Base-by-base conservation (phyloP, 257 asterid genomes). In the Oldenlandia corymbosa region DNA sequence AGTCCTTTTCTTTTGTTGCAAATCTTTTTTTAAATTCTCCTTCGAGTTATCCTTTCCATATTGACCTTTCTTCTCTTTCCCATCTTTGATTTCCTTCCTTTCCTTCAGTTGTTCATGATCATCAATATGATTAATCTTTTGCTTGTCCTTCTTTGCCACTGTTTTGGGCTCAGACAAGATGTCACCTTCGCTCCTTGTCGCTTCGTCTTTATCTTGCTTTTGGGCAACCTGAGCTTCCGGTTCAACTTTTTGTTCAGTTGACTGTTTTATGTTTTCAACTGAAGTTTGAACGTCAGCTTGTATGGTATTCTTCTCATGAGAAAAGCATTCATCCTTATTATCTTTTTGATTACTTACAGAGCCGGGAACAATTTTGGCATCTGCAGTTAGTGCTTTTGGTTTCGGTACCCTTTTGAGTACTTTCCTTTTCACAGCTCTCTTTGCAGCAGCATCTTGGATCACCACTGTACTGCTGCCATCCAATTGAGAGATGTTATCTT, bases 381-480 rank as follows among this genome's bases (percentile, higher is more conserved):
- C 93, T 30, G 68, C 79, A 46, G 85, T 20, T 50, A 54, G 49
- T 47, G 74, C 76, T 75, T 93, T 90, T 76, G 68, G 80, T 75
- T 90, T 90, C 5, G 84, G 79, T 61, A 93, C 87, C 74, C 83
- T 84, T 78, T 75, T 87, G 66, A 92, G 66, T 34, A 89, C 71
- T 84, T 92, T 89, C 73, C 81, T 87, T 79, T 87, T 89, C 32
- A 84, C 75, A 37, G 78, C 83, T 63, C 78, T 75, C 72, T 85
- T 87, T 74, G 75, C 73, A 80, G 68, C 67, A 60, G 74, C 75
- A 62, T 68, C 84, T 71, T 78, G 84, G 70, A 41, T 67, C 70
- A 73, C 75, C 27, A 75, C 48, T 67, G 64, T 63, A 37, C 68
- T 59, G 47, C 57, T 61, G 10, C 64, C 81, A 59, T 81, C 88